These are phyloP conservation scores for Chenopodium formosanum DNA, from an alignment of 148 eudicot species.

Conservation along the genomic window DNA sequence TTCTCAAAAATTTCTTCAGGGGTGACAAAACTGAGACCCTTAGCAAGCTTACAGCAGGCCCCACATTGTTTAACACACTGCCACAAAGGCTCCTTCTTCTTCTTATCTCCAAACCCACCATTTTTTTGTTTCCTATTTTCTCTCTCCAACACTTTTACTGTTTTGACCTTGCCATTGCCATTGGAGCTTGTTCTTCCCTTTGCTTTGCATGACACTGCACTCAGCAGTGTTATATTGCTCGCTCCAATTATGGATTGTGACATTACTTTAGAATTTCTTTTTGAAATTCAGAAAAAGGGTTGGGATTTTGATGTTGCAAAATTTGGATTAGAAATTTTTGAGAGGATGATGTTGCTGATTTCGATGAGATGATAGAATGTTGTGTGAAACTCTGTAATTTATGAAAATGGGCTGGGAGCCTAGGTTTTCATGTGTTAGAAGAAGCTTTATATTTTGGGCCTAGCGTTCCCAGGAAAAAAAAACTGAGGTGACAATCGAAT, in stretches of 20 bases:
- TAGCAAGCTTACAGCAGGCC: constrained; percentile 89
- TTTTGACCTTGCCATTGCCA: constrained; percentile 15
- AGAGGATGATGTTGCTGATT: not conserved
- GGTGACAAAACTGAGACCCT: constrained; percentile 75
- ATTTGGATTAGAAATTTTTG: not conserved
- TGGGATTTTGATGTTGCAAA: not conserved
- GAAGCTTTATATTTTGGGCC: too few species aligned
- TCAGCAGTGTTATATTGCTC: not conserved
- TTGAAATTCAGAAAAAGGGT: not conserved
- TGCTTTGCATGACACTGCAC: constrained; percentile 20
- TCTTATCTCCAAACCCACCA: constrained; percentile 50
- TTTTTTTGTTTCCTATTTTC: not conserved
- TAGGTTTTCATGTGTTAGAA: too few species aligned
- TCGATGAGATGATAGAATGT: not conserved
- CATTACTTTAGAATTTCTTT: not conserved
- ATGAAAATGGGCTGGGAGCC: not conserved
- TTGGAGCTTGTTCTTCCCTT: constrained; percentile 14
- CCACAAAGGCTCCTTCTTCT: constrained; percentile 65
- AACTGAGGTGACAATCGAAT: too few species aligned
- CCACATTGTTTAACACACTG: constrained; percentile 78
- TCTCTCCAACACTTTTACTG: constrained; percentile 20
- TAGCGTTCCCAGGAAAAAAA: too few species aligned
- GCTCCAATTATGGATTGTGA: constrained; percentile 20
- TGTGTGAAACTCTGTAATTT: not conserved
- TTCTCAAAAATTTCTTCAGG: constrained; percentile 78